Conservation (phyloP, 371 early-diverging fungal genomes). For the Conidiobolus incongruus region DNA sequence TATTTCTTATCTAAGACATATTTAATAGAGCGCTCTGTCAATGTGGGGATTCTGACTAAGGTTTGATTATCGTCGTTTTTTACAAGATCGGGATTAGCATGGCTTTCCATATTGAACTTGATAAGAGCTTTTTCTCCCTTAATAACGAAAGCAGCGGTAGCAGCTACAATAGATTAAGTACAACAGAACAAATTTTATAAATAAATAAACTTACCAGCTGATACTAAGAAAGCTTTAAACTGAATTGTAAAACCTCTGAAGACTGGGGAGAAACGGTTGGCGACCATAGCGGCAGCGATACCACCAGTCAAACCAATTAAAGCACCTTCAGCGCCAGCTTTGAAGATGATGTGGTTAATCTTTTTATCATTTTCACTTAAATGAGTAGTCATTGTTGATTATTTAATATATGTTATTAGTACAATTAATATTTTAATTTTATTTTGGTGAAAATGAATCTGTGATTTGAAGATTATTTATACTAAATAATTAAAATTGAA, state of each 20-base stretch:
- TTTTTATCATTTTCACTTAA: too few species aligned
- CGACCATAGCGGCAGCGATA: slow-evolving; percentile 1
- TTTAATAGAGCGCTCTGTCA: neutral
- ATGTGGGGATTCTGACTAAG: neutral
- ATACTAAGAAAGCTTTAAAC: slow-evolving; percentile 7
- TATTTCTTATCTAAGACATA: slow-evolving; percentile 5
- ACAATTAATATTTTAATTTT: too few species aligned
- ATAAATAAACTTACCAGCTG: slow-evolving; percentile 2
- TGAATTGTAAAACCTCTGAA: slow-evolving; percentile 4
- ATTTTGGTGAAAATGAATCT: too few species aligned
- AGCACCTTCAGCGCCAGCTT: slow-evolving; percentile 3
- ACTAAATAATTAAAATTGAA: too few species aligned
- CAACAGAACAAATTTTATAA: neutral
- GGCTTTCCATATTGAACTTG: slow-evolving; percentile 1
- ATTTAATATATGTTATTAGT: too few species aligned
- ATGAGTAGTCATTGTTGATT: too few species aligned
- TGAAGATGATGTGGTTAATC: neutral
- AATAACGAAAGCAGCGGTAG: slow-evolving; percentile 5
- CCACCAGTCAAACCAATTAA: slow-evolving; percentile 4
- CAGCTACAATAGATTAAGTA: neutral
- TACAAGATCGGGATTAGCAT: neutral
- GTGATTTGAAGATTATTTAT: too few species aligned
- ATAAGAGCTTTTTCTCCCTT: slow-evolving; percentile 6
- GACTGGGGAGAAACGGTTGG: slow-evolving; percentile 1
- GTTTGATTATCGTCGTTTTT: neutral